These are phyloP conservation scores for Pyrenochaeta sp. DNA, from an alignment of 2,329 filamentous ascomycete genomes.

Conservation along the genomic window DNA sequence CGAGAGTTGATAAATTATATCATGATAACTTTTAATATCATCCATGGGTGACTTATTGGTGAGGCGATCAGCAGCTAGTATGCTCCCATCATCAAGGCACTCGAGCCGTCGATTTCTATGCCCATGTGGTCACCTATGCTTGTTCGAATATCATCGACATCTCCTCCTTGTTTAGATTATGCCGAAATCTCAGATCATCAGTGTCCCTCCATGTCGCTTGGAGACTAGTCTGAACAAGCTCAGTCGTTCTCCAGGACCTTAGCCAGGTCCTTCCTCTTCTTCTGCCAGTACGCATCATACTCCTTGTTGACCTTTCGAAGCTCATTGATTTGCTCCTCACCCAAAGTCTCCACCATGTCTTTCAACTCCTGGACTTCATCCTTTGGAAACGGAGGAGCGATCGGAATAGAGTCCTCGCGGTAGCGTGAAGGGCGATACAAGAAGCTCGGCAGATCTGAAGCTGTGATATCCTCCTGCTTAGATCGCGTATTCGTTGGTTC, in stretches of 20 bases:
- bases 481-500: constrained; percentile 2
- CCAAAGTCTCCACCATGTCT: constrained; percentile 22
- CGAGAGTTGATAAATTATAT: too few relatives aligned
- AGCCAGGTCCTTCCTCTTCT: constrained; percentile 30
- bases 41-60: too few relatives aligned
- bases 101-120: too few relatives aligned
- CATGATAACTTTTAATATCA: too few relatives aligned
- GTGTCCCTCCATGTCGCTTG: too few relatives aligned
- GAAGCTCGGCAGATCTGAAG: constrained; percentile 23
- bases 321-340: constrained; percentile 25
- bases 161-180: neutral
- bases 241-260: constrained; percentile 22
- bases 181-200: too few relatives aligned
- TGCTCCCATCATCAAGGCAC: too few relatives aligned
- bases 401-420: constrained; percentile 6
- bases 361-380: constrained; percentile 23
- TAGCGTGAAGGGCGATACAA: constrained; percentile 20
- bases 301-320: constrained; percentile 29
- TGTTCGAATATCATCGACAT: too few relatives aligned
- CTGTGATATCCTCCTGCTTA: neutral
- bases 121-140: too few relatives aligned
- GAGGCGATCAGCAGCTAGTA: too few relatives aligned
- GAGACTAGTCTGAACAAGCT: neutral
- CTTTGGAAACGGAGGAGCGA: constrained; percentile 15
- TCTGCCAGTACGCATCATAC: constrained; percentile 31